These are phyloP conservation scores for Penicillium brevicompactum DNA, from an alignment of 2,329 filamentous ascomycete genomes.

Conservation along the genomic window DNA sequence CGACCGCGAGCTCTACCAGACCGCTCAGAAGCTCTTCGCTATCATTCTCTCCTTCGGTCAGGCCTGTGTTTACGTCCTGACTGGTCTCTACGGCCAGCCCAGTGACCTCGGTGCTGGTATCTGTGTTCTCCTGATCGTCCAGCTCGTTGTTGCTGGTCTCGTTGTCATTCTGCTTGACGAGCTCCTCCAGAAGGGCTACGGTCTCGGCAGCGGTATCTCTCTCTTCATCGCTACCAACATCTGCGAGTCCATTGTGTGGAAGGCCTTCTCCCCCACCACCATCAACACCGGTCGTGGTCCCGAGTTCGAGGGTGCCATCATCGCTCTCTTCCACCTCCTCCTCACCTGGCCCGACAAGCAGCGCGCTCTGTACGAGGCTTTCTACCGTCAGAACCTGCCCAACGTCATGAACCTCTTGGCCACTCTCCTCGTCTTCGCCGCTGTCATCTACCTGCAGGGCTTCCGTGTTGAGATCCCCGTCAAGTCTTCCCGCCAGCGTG, in stretches of 20 bases:
- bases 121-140: constrained; percentile 96
- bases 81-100: constrained; percentile 94
- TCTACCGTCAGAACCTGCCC: constrained; percentile 98
- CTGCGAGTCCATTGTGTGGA: constrained; percentile 99
- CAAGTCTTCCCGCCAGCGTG: constrained; percentile 98
- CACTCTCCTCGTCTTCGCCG: constrained; percentile 89
- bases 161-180: constrained; percentile 99
- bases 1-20: constrained; percentile 99
- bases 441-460: constrained; percentile 98
- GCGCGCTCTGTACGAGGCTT: constrained; percentile 95
- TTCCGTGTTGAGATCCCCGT: constrained; percentile 99
- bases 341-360: constrained; percentile 99
- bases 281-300: constrained; percentile 99
- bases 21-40: constrained; percentile 96
- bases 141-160: constrained; percentile 95
- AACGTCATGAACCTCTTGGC: constrained; percentile 99
- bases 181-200: constrained; percentile 98
- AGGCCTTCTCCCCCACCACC: constrained; percentile 98
- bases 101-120: constrained; percentile 96
- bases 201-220: constrained; percentile 96
- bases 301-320: constrained; percentile 98
- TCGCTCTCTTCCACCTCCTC: constrained; percentile 95
- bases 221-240: constrained; percentile 99
- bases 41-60: constrained; percentile 98
- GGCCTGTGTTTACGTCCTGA: constrained; percentile 97